A percentile compares a stretch with the other conserved stretches of the same genome.
These are phyloP conservation scores for Babesia ovis DNA, from an alignment of 169 alveolate genomes.

Conservation along the genomic window DNA sequence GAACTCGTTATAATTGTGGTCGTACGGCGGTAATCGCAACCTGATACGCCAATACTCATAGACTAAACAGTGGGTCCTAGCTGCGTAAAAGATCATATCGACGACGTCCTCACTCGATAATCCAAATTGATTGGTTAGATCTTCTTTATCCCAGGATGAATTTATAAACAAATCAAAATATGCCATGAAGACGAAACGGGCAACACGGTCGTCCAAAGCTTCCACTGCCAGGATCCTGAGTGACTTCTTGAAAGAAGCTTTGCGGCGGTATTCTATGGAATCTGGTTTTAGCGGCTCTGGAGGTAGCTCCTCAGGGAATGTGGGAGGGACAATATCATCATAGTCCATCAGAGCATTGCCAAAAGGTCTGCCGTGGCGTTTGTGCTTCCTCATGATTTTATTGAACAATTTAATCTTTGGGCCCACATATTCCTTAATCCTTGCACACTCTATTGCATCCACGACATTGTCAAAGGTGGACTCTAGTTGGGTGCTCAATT, in stretches of 20 bases:
- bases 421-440: neutral
- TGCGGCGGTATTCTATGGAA: slow-evolving; percentile 10
- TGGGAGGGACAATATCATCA: neutral
- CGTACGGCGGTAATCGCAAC: slow-evolving; percentile 59
- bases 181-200: slow-evolving; percentile 63
- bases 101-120: slow-evolving; percentile 19
- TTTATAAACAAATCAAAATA: slow-evolving; percentile 13
- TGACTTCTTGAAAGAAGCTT: slow-evolving; percentile 2
- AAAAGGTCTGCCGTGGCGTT: neutral
- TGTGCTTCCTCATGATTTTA: neutral
- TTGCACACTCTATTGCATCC: slow-evolving; percentile 3
- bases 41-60: slow-evolving; percentile 61
- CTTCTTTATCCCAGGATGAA: slow-evolving; percentile 14
- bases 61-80: slow-evolving; percentile 29
- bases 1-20: slow-evolving; percentile 1
- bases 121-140: slow-evolving; percentile 25
- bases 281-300: slow-evolving; percentile 16
- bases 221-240: slow-evolving; percentile 50
- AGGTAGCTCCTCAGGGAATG: neutral
- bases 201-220: slow-evolving; percentile 63
- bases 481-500: slow-evolving; percentile 4
- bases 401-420: neutral
- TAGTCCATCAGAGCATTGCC: neutral
- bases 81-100: slow-evolving; percentile 43
- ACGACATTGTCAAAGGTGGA: neutral